These are phyloP conservation scores for Monotropa hypopitys DNA, from an alignment of 179 eudicot species.

Conservation along the genomic window DNA sequence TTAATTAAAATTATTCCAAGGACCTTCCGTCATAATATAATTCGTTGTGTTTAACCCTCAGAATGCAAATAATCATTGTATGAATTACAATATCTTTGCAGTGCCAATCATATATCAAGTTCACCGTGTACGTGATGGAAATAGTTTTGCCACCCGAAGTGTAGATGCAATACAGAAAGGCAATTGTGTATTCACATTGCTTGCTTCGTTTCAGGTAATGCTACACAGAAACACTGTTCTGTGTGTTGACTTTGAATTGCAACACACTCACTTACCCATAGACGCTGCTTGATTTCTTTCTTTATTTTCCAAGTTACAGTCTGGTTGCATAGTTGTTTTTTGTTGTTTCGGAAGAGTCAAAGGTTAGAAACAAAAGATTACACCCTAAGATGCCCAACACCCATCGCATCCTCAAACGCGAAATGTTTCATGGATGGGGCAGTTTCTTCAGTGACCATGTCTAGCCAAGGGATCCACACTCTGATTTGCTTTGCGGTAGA, in stretches of 20 bases:
- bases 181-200: constrained; percentile 57
- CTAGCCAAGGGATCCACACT: too few species aligned
- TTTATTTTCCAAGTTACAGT: neutral
- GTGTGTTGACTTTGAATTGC: neutral
- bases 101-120: constrained; percentile 88
- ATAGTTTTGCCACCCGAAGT: constrained; percentile 73
- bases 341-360: too few species aligned
- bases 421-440: too few species aligned
- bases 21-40: neutral
- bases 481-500: too few species aligned
- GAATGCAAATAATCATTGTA: neutral
- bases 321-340: neutral
- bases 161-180: constrained; percentile 93
- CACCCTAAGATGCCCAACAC: too few species aligned
- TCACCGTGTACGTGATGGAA: constrained; percentile 85
- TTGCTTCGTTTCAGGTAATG: constrained; percentile 80
- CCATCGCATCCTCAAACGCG: too few species aligned
- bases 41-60: neutral
- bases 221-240: neutral
- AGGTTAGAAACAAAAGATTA: neutral
- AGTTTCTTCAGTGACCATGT: too few species aligned
- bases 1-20: neutral
- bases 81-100: constrained; percentile 19
- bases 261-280: neutral
- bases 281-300: neutral